Evolutionary conservation across 2,329 filamentous ascomycete genomes (phyloP), one percentile per base, ranked within the genome.

Genomic region (Aspergillus ochraceoroseus): DNA sequence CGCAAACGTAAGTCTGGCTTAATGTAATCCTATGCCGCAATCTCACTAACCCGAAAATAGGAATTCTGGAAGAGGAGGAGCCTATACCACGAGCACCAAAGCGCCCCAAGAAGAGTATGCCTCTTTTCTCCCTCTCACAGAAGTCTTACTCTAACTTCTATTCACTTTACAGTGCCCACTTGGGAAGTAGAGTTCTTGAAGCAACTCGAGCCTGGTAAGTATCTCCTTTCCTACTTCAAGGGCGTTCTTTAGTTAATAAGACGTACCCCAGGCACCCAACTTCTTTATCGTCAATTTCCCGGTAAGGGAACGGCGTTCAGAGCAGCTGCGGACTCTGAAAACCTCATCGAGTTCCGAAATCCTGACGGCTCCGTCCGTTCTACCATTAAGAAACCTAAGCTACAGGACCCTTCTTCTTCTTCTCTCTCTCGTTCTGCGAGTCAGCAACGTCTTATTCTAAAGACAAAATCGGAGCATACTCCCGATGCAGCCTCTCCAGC

Each of bases 1-100:
- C 63, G 71, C 32, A 72, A 71, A 49, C 59, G 71, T 65, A 53
- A 44, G 63, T 56, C 28, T 13, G 28, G 17, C 2, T 34, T 14
- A 14, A 5, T 4, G 29, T 23, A 28, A 3, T 33, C 13, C 7
- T 5, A n/a, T 27, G 26, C 20, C 12, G 4, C 25, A 26, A 20
- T 17, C 23, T 17, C 28, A 28, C 46, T 57, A 35, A 53, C 44
- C 17, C 26, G 22, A 25, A 9, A 26, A 37, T 41, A 67, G 64
- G 64, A n/a, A 70, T 73, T 19, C 53, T 73, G 43, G 66, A 71
- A 46, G 70, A 70, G 43, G 70, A 73, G 30, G 68, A 70, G 37
- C 62, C 67, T 25, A 48, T 66, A n/a, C 63, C 68, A 13, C 62
- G 70, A 35, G 58, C 62, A 20, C 54, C 63, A 23, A 73, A 72